Base-by-base conservation (phyloP, 441 rosid genomes). In the Populus hybrid region DNA sequence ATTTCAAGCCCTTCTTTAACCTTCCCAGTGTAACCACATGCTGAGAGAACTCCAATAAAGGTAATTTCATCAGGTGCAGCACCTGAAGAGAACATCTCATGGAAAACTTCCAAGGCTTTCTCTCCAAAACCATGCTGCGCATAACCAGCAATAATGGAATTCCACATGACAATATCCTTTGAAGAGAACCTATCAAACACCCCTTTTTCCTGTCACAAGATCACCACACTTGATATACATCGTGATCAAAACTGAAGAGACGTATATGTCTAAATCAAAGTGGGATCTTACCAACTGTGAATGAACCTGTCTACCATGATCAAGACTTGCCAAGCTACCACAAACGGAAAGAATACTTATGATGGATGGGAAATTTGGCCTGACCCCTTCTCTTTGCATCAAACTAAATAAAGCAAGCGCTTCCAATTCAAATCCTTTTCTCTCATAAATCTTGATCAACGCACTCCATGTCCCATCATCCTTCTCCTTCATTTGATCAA, bases 151-250 rank as follows among this genome's bases (percentile, higher is more conserved):
- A 91, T 87, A 18, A 89, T 83, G 24, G 94, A 86, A 85, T 90
- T 90, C 95, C 92, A 91, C 92, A 89, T 91, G 76, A 90, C 90
- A 77, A 82, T 73, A 29, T 91, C 93, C 86, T 89, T 90, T 18
- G 70, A 64, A 59, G 75, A 42, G 83, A 90, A 90, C 69, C 85
- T 69, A 65, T 90, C 88, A 76, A 89, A 90, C 26, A 91, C n/a
- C 64, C 42, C 73, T 79, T 79, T 82, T 91, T 35, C 89, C 89
- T 83, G 79, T 88, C 10, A 66, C 71, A 84, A 90, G 86, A 77
- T 90, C 86, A 53, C 94, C 95, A 18, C 92, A 89, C 78, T 91
- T 91, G 7, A 89, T 77, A 64, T 91, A 91, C 90, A 88, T 91
- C 1, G 89, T 90, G 78, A 90, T 89, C 80, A 91, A 85, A 84